Conservation (phyloP, 1,284 basidiomycete genomes). For the Papiliotrema fonsecae region DNA sequence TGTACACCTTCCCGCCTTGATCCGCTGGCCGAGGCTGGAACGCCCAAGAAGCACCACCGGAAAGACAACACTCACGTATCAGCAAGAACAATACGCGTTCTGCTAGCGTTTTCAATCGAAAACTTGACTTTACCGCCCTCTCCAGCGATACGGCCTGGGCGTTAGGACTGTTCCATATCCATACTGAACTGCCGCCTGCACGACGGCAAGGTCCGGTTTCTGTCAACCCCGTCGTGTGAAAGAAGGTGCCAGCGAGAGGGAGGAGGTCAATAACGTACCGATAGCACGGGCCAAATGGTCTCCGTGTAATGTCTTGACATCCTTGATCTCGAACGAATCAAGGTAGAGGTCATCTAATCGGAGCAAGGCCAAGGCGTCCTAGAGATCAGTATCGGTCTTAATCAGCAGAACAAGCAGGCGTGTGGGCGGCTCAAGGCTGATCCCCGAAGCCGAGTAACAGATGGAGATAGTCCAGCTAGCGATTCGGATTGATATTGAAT, state of each 20-base stretch:
- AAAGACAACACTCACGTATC: constrained; percentile 81
- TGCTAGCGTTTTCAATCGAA: constrained; percentile 93
- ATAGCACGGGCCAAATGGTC: constrained; percentile 95
- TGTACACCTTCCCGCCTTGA: too few relatives aligned
- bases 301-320: constrained; percentile 95
- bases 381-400: constrained; percentile 1
- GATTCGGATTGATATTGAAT: too few relatives aligned
- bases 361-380: constrained; percentile 94
- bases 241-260: not conserved
- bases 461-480: not conserved
- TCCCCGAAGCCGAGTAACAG: not conserved
- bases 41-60: too few relatives aligned
- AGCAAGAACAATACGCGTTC: constrained; percentile 92
- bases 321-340: constrained; percentile 98
- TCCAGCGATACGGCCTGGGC: constrained; percentile 83
- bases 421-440: not conserved
- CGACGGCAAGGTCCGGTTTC: too few relatives aligned
- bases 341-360: constrained; percentile 95
- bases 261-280: constrained; percentile 52
- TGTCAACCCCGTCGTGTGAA: too few relatives aligned
- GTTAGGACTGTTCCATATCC: constrained; percentile 10
- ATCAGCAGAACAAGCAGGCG: not conserved
- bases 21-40: too few relatives aligned
- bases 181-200: too few relatives aligned
- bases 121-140: constrained; percentile 98